Evolutionary conservation across 148 eudicot genomes (phyloP), one percentile per base, ranked within the genome.

Genomic region (Rhododendron ovatum): DNA sequence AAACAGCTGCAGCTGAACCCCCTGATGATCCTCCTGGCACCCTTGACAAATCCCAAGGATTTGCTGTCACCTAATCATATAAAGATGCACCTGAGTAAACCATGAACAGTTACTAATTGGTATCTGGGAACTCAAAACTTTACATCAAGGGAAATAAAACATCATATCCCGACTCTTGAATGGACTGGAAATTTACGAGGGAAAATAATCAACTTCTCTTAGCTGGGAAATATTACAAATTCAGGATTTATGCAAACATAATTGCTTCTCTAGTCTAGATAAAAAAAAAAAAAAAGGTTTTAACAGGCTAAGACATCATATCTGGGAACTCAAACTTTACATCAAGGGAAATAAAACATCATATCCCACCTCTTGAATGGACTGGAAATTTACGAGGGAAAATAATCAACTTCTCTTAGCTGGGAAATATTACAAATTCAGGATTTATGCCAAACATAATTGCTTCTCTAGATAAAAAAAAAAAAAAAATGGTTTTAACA

Each of bases 21-120:
- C 99, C 99, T 63, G 99, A 98, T 90, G 99, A 98, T 69, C 99
- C 99, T 76, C 99, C 99, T 78, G 99, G 99, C 61, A 98, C 99
- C 88, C 98, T 87, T 35, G 98, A 89, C 86, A 93, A 91, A 88
- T 98, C 96, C 99, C 99, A 98, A 83, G 99, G 99, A 88, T 98
- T 98, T 80, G 99, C 91, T 45, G 99, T 98, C 92, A 98, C 99
- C 99, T 98, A 92, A 85, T 50, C 88, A 92, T 87, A 89, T 81
- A 88, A 93, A 93, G 87, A 94, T 90, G 94, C 88, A 92, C 96
- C 93, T 92, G 93, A 96, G 96, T 94, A 93, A 92, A 93, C 91
- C 90, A 91, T 87, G 88, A 26, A 86, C 85, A 84, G 88, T 91
- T 87, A 92, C 91, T 85, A 90, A 87, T 86, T 86, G 86, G 71